Evolutionary conservation across 2,329 filamentous ascomycete genomes (phyloP).

Genomic region (Chaetomiaceae sp.): DNA sequence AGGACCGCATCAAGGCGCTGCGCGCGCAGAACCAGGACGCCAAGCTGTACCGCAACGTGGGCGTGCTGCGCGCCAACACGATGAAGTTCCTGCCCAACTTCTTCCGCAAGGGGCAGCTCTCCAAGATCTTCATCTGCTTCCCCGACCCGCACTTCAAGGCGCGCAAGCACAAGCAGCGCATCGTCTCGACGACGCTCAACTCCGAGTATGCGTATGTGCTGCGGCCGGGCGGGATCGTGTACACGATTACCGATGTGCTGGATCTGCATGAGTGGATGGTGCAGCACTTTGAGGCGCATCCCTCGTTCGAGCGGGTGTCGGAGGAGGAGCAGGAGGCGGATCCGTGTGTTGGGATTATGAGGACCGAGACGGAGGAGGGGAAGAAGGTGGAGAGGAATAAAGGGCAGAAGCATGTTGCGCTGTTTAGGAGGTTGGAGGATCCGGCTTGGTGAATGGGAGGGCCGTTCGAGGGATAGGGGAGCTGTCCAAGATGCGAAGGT

Average conservation of each 20-base stretch:
- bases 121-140: conserved; percentile 95
- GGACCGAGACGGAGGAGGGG: conserved; percentile 85
- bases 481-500: not conserved
- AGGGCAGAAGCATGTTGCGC: conserved; percentile 84
- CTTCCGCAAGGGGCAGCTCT: conserved; percentile 75
- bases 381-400: conserved; percentile 93
- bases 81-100: conserved; percentile 99
- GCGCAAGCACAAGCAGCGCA: conserved; percentile 93
- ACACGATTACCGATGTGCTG: conserved; percentile 96
- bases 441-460: conserved; percentile 39
- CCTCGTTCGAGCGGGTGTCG: conserved; percentile 70
- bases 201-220: conserved; percentile 91
- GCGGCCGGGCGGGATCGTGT: conserved; percentile 77
- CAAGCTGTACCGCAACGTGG: conserved; percentile 74
- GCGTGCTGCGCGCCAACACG: conserved; percentile 84
- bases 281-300: conserved; percentile 72
- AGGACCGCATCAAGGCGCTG: conserved; percentile 79
- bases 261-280: conserved; percentile 94
- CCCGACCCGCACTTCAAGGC: conserved; percentile 98
- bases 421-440: conserved; percentile 77
- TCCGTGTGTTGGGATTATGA: conserved; percentile 70
- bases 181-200: conserved; percentile 82
- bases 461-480: not conserved
- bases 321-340: conserved; percentile 65
- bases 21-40: conserved; percentile 57